Percentiles rank a stretch among this genome's conserved stretches.
Evolutionary conservation across 2,329 filamentous ascomycete species (phyloP).

Genomic region (Paecilomyces dactylethromorphus): DNA sequence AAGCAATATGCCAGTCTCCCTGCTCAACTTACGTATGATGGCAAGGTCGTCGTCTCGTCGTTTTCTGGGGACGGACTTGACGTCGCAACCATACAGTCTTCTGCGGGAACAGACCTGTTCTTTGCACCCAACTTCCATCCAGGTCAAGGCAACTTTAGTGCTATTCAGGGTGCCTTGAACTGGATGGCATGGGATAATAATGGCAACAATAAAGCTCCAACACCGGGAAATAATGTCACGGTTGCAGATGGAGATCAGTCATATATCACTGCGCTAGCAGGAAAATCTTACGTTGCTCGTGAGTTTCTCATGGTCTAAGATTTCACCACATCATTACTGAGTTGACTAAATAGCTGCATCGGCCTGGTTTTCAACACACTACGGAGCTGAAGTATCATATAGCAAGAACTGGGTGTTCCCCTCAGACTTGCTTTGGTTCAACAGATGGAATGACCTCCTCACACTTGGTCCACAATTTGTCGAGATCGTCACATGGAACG

Average conservation of each 20-base stretch:
- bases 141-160: conserved; percentile 27
- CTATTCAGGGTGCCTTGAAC: conserved; percentile 37
- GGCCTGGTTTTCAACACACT: conserved; percentile 49
- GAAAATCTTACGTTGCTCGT: conserved; percentile 46
- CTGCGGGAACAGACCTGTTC: conserved; percentile 41
- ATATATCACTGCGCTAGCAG: conserved; percentile 25
- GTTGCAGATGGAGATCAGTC: conserved; percentile 33
- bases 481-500: conserved; percentile 44
- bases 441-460: conserved; percentile 38
- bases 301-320: conserved; percentile 11
- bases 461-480: conserved; percentile 43
- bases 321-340: neutral
- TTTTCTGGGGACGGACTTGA: conserved; percentile 46
- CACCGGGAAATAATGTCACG: conserved; percentile 29
- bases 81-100: conserved; percentile 32
- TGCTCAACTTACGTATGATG: conserved; percentile 45
- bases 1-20: conserved; percentile 38
- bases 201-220: conserved; percentile 46
- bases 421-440: conserved; percentile 39
- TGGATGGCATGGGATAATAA: conserved; percentile 41
- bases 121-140: conserved; percentile 49
- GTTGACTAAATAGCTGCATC: conserved; percentile 30
- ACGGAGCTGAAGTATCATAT: conserved; percentile 39
- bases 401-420: conserved; percentile 49
- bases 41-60: conserved; percentile 48